Base-by-base conservation (phyloP, 2,329 filamentous ascomycete genomes). In the Calonectria henricotiae region DNA sequence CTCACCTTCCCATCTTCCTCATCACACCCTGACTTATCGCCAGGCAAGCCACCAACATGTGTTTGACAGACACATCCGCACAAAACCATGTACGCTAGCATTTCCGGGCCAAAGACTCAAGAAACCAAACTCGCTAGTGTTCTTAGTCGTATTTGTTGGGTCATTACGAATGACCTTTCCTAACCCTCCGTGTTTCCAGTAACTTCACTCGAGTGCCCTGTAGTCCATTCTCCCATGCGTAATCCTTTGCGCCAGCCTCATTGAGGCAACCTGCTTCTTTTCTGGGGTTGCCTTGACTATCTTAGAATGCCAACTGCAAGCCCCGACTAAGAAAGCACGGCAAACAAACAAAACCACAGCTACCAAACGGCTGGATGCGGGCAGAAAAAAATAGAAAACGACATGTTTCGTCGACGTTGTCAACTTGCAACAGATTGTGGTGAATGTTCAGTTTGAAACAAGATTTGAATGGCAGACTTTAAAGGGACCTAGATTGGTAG, bases 71-170 rank as follows among this genome's bases (percentile, higher is more conserved):
- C 69, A 43, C 23, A 62, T 61, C 67, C 63, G 64, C 67, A 63
- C 62, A 63, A 64, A 72, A 69, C 68, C 75, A 77, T 65, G 54
- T 69, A 75, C 70, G 70, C 67, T 67, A 64, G 61, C 67, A 58
- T 54, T 39, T 62, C 47, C 46, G 47, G 32, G 44, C 65, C 66
- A 71, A 67, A 65, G 35, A 12, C 54, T 44, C 32, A 60, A 76
- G 71, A 46, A 69, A 71, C 66, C 51, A 66, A 75, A 71, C 73
- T 73, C 69, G 76, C 74, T 75, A 74, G 70, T 61, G 32, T 27
- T 44, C 63, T 41, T 58, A 41, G 23, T 71, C 46, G 72, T 69
- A 49, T 30, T 74, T 69, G 69, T 62, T 69, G 55, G 67, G 51
- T 69, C 73, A 69, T 74, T 51, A 65, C 20, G 62, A 65, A 66